Percentiles rank a stretch among this genome's conserved stretches.
Conservation (phyloP, 192 early-diverging fungal genomes). For the Piromyces finnis region DNA sequence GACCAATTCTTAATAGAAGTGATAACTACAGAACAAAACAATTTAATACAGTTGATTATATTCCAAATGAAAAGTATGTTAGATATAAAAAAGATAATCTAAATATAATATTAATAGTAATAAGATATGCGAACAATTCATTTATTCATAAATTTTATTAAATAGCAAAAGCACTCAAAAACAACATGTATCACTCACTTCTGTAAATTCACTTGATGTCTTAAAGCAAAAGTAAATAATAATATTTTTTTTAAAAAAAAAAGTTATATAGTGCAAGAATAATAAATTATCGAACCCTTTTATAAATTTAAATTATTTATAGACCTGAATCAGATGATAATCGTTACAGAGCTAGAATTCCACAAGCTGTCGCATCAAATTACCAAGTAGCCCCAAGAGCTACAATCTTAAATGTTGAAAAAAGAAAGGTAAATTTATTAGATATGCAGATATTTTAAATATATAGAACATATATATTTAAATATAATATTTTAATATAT, state of each 20-base stretch:
- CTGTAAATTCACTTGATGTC: background rate
- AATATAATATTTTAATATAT: too few species aligned
- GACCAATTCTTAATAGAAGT: conserved; percentile 64
- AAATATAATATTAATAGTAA: too few species aligned
- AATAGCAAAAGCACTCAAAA: background rate
- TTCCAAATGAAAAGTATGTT: background rate
- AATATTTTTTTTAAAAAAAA: too few species aligned
- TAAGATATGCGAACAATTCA: too few species aligned
- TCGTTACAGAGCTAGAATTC: background rate
- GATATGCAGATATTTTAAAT: too few species aligned
- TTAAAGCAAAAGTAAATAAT: background rate
- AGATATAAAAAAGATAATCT: too few species aligned
- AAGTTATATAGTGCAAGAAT: too few species aligned
- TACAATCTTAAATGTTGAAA: background rate
- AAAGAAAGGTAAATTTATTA: background rate
- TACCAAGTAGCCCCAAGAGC: background rate
- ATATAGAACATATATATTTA: too few species aligned
- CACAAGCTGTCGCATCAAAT: background rate
- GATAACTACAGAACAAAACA: conserved; percentile 33
- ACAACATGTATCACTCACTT: background rate
- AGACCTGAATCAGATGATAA: background rate
- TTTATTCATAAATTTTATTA: too few species aligned
- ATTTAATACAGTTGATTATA: background rate
- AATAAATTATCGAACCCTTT: too few species aligned
- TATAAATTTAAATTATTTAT: background rate